phyloP scores from a whole-genome alignment of 768 basidiomycete genomes.

The Lactarius akahatsu region DNA sequence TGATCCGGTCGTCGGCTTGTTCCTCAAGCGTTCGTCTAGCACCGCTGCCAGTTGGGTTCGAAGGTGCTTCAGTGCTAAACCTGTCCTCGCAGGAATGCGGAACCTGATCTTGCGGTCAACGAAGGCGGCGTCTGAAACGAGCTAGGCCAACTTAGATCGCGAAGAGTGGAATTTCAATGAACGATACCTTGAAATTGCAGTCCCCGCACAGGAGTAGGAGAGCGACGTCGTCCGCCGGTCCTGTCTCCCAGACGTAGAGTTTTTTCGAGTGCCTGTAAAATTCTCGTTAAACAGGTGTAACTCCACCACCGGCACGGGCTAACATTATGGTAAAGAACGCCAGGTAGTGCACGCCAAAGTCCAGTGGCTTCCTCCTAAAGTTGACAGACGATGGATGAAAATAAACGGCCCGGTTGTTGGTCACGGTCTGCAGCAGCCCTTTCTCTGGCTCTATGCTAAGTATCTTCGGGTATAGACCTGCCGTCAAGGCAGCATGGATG shows the following conservation, averaged over 20 bases:
- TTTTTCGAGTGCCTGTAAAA: conserved; percentile 86
- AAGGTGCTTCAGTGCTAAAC: conserved; percentile 77
- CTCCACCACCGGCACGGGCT: conserved; percentile 29
- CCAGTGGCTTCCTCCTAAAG: conserved; percentile 62
- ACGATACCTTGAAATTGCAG: conserved; percentile 75
- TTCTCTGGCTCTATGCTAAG: conserved; percentile 61
- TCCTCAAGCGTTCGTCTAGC: conserved; percentile 66
- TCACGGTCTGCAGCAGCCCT: conserved; percentile 72
- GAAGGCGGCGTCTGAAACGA: conserved; percentile 63
- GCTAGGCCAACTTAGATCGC: conserved; percentile 43
- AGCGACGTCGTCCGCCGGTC: conserved; percentile 81
- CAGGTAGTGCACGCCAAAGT: conserved; percentile 74
- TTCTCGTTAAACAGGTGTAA: not conserved
- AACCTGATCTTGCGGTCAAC: conserved; percentile 88
- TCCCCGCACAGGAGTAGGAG: conserved; percentile 88
- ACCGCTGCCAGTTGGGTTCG: conserved; percentile 59
- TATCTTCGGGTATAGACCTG: conserved; percentile 91
- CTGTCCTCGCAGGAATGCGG: conserved; percentile 64
- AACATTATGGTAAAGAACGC: conserved; percentile 89
- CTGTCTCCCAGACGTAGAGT: conserved; percentile 91
- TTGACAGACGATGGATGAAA: conserved; percentile 95
- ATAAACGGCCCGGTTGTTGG: conserved; percentile 72
- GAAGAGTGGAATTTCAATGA: not conserved
- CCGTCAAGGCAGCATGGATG: conserved; percentile 77
- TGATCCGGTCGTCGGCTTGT: conserved; percentile 53